Evolutionary conservation across 2,329 filamentous ascomycete species (phyloP).

Genomic region (Fusarium veterinarium): DNA sequence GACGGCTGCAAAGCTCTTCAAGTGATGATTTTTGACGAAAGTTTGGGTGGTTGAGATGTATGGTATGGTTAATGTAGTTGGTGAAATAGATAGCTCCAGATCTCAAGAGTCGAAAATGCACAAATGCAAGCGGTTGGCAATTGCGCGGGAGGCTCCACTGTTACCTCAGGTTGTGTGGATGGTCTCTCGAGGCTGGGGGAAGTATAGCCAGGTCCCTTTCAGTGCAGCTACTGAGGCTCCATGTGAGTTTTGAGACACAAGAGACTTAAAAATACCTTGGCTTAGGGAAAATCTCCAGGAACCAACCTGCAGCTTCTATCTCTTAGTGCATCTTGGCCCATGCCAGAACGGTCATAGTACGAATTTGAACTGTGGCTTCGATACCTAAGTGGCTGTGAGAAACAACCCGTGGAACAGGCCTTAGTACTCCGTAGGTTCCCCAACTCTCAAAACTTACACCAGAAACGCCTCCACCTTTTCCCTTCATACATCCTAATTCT

Average conservation of each 20-base stretch:
- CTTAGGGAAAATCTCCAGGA: constrained; percentile 12
- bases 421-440: constrained; percentile 29
- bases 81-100: constrained; percentile 30
- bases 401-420: constrained; percentile 1
- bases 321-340: constrained; percentile 12
- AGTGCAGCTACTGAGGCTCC: not conserved
- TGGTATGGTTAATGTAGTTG: constrained; percentile 28
- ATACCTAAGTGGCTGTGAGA: not conserved
- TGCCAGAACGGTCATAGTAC: constrained; percentile 12
- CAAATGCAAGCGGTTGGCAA: constrained; percentile 34
- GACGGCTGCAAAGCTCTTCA: not conserved
- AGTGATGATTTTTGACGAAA: not conserved
- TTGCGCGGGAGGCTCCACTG: not conserved
- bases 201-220: constrained; percentile 6
- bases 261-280: constrained; percentile 4
- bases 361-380: constrained; percentile 22
- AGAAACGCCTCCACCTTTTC: constrained; percentile 21
- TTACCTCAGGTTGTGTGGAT: constrained; percentile 9
- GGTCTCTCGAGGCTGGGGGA: not conserved
- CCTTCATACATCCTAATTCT: constrained; percentile 5
- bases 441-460: constrained; percentile 33
- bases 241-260: not conserved
- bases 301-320: constrained; percentile 15
- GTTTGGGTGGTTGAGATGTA: not conserved
- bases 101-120: constrained; percentile 31